Conservation (phyloP, 2,329 filamentous ascomycete species). For the Colletotrichum sp. region DNA sequence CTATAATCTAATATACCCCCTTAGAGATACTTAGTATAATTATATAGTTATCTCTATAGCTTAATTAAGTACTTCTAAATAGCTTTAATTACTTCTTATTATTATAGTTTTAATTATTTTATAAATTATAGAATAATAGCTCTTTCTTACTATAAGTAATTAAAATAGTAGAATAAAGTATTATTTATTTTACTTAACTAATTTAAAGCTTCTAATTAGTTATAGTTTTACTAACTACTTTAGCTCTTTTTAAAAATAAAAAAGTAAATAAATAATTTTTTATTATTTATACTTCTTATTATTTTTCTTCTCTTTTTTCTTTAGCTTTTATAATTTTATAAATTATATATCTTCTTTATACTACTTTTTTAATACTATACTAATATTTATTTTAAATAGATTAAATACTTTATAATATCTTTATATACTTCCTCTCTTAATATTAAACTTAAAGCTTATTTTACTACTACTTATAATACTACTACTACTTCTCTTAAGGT, state of each 20-base stretch:
- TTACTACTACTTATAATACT: no score
- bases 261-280: neutral
- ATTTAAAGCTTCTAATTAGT: no score
- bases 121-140: neutral
- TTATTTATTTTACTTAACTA: neutral
- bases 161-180: neutral
- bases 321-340: no score
- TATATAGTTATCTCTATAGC: neutral
- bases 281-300: neutral
- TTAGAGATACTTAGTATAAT: neutral
- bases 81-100: neutral
- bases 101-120: neutral
- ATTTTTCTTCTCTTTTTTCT: neutral
- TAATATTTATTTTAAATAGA: no score
- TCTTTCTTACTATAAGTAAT: neutral
- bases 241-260: neutral
- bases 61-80: neutral
- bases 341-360: no score
- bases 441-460: no score
- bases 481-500: no score
- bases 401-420: no score
- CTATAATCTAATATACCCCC: neutral
- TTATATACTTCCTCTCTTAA: no score
- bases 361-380: no score
- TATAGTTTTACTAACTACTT: no score